Percentiles rank a stretch among this genome's conserved stretches.
These are phyloP conservation scores for Pythium insidiosum DNA, from an alignment of 352 stramenopile genomes.

Conservation along the genomic window DNA sequence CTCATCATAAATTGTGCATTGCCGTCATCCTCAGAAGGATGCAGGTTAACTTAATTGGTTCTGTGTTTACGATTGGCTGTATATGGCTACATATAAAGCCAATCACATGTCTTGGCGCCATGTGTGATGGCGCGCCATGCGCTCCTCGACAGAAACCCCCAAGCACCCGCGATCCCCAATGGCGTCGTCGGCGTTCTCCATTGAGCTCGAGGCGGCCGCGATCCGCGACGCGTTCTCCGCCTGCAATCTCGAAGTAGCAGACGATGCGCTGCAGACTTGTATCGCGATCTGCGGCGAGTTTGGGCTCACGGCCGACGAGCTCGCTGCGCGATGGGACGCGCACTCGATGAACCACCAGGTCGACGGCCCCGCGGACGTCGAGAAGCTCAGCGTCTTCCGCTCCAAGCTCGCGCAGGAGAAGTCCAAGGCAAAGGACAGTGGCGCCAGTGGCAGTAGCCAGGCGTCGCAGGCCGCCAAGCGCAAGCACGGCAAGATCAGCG, in stretches of 20 bases:
- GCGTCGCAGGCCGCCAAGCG: slow-evolving; percentile 20
- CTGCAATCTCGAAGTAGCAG: slow-evolving; percentile 65
- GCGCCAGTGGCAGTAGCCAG: neutral
- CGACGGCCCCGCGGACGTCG: slow-evolving; percentile 34
- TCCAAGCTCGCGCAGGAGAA: slow-evolving; percentile 60
- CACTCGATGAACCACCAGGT: slow-evolving; percentile 85
- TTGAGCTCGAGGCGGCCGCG: slow-evolving; percentile 45
- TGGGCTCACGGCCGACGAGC: slow-evolving; percentile 60
- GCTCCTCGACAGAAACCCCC: neutral
- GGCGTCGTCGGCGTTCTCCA: slow-evolving; percentile 14
- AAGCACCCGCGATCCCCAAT: neutral
- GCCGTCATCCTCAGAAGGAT: no score
- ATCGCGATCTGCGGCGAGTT: slow-evolving; percentile 71
- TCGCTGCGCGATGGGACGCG: slow-evolving; percentile 76
- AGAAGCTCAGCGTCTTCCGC: slow-evolving; percentile 61
- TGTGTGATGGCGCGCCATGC: neutral
- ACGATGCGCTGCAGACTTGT: slow-evolving; percentile 59
- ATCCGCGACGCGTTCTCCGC: slow-evolving; percentile 66
- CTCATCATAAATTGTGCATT: no score
- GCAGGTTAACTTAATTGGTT: no score
- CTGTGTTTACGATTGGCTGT: no score
- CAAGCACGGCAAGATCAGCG: slow-evolving; percentile 33
- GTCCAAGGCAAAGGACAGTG: slow-evolving; percentile 26
- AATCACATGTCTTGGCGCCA: neutral
- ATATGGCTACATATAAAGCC: neutral